Base-by-base conservation (phyloP, 1,284 basidiomycete genomes). In the Cryptococcus neoformans region DNA sequence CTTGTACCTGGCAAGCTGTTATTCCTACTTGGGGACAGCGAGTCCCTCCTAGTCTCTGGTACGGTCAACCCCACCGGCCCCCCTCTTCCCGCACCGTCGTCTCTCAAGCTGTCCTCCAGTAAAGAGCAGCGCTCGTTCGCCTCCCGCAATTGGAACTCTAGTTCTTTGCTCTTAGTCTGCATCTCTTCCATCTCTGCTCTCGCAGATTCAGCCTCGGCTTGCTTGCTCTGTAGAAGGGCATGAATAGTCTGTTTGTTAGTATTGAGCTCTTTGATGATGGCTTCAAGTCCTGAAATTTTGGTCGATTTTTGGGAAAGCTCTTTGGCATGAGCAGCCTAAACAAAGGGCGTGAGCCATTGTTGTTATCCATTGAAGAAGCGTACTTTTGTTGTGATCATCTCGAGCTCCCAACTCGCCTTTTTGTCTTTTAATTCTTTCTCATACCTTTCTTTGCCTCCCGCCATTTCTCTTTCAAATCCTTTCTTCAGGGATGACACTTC, bases 81-180 rank as follows among this genome's bases (percentile, higher is more conserved):
- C n/a, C 48, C 52, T 40, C 61, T 45, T 37, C 56, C 56, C 7
- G 16, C 44, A 56, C 60, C 45, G 14, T 59, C 42, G 6, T 90
- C 89, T 4, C 54, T 35, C 35, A 50, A 45, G 10, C 49, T 53
- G 51, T 91, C 90, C 49, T 82, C 84, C 12, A 92, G 79, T 6
- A 91, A 76, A 8, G 82, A 79, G 41, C 85, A 76, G 11, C 87
- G 85, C 51, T 92, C 91, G 40, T 83, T 82, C 4, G 85, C 77
- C 72, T 95, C 92, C 35, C 87, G 85, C 1, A 94, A 78, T 69
- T 93, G 90, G 70, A 88, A 93, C 64, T 91, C 85, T 39, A 90
- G 80, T 70, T 97, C 93, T 9, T 85, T 85, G 45, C 85, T 87
- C 66, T 88, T 86, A 51, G 85, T 85, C 64, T 89, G 84, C 37